phyloP scores from a whole-genome alignment of 495 filamentous ascomycete genomes.

The Neurospora sp. region DNA sequence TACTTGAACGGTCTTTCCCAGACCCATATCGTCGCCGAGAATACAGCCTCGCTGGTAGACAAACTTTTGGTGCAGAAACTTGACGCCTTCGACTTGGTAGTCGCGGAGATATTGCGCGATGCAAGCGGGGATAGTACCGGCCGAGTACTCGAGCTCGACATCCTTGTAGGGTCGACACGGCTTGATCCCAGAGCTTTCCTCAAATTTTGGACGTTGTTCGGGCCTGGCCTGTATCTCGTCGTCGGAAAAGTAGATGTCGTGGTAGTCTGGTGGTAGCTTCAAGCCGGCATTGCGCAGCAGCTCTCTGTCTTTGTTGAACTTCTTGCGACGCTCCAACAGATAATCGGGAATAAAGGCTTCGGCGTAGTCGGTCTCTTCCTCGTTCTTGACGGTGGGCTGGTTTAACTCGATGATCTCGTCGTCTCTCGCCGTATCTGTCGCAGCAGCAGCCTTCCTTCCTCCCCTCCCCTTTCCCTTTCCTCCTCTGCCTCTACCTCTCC shows the following conservation, averaged over 20 bases:
- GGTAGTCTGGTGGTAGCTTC: conserved; percentile 68
- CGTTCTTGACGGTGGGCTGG: conserved; percentile 9
- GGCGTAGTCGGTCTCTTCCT: conserved; percentile 15
- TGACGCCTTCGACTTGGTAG: conserved; percentile 81
- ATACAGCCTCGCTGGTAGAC: conserved; percentile 89
- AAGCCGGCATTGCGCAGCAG: conserved; percentile 56
- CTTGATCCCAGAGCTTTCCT: conserved; percentile 37
- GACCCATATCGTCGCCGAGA: conserved; percentile 91
- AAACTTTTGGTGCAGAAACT: conserved; percentile 81
- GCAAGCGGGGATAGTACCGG: conserved; percentile 77
- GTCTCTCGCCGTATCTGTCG: background rate
- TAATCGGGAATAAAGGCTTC: conserved; percentile 35
- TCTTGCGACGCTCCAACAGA: conserved; percentile 39
- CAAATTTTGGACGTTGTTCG: conserved; percentile 61
- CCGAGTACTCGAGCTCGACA: conserved; percentile 61
- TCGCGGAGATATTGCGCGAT: conserved; percentile 88
- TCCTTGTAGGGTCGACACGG: conserved; percentile 62
- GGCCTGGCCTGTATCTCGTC: conserved; percentile 56
- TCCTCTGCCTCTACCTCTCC: conserved; percentile 12
- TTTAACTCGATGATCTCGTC: conserved; percentile 3
- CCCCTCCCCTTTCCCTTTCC: conserved; percentile 12
- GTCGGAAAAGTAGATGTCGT: conserved; percentile 79
- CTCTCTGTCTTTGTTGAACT: conserved; percentile 48
- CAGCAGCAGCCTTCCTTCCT: background rate
- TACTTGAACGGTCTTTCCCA: conserved; percentile 95